A percentile compares a stretch with the other conserved stretches of the same genome.
phyloP scores from a whole-genome alignment of 139 green algal species.

The Yamagishiella unicocca region DNA sequence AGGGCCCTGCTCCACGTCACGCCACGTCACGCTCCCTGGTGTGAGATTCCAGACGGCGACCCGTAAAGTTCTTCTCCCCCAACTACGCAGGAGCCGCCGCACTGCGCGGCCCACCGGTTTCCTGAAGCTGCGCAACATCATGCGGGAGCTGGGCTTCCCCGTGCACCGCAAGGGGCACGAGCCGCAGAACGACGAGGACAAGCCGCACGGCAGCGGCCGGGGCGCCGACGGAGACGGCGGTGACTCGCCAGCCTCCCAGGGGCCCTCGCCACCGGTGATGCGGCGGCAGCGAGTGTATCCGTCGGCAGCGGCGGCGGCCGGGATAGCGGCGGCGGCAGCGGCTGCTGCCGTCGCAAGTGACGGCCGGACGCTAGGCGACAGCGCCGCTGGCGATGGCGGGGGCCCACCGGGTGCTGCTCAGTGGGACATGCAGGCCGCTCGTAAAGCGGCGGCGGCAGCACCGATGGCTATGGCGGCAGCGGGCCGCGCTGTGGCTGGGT shows the following conservation, averaged over 20 bases:
- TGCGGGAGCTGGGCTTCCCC: conserved; percentile 5
- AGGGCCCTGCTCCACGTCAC: too few relatives aligned
- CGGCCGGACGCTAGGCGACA: background rate
- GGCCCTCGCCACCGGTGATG: background rate
- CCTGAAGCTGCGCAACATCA: conserved; percentile 14
- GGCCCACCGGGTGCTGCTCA: background rate
- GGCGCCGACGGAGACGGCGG: background rate
- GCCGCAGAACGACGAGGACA: too few relatives aligned
- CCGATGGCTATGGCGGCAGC: background rate
- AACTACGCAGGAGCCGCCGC: background rate
- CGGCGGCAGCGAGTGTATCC: background rate
- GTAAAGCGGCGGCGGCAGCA: background rate
- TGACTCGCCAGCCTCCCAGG: background rate
- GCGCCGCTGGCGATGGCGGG: background rate
- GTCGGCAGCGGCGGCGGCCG: background rate
- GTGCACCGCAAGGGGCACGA: background rate
- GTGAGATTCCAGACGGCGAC: background rate
- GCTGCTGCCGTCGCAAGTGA: too few relatives aligned
- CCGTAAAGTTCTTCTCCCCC: background rate
- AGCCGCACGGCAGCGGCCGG: background rate
- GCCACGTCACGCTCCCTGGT: background rate
- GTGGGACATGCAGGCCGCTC: background rate
- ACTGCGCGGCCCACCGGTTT: background rate
- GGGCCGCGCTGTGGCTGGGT: background rate
- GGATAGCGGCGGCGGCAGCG: background rate